Conservation (phyloP, 179 eudicot genomes). For the Nepenthes alata region DNA sequence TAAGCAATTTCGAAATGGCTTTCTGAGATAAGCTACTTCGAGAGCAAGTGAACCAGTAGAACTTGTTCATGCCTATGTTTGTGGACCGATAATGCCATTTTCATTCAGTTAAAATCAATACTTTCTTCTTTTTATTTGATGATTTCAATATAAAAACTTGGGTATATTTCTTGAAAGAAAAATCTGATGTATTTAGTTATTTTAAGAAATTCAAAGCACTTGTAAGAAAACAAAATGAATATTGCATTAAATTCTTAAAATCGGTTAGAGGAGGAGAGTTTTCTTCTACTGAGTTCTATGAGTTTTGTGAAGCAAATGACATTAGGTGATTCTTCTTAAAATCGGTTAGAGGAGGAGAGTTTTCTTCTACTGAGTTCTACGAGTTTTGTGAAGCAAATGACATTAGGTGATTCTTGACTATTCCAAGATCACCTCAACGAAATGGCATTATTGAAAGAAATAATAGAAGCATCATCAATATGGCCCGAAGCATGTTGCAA, state of each 20-base stretch:
- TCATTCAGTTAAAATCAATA: background rate
- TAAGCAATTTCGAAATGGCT: background rate
- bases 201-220: background rate
- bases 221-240: background rate
- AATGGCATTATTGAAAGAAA: background rate
- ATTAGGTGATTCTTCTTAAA: background rate
- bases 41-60: background rate
- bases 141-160: background rate
- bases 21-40: background rate
- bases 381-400: background rate
- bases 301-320: background rate
- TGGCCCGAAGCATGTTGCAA: background rate
- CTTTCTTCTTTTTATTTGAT: background rate
- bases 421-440: background rate
- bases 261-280: background rate
- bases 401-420: background rate
- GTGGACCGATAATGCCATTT: background rate
- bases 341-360: background rate
- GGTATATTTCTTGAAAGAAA: constrained; percentile 1
- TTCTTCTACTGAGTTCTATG: background rate
- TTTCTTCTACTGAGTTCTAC: background rate
- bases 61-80: background rate
- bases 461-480: background rate
- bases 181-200: background rate
- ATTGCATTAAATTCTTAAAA: background rate